Evolutionary conservation across 164 flowering plant species (phyloP), one percentile per base, ranked within the genome.

Genomic region (Dillenia turbinata): DNA sequence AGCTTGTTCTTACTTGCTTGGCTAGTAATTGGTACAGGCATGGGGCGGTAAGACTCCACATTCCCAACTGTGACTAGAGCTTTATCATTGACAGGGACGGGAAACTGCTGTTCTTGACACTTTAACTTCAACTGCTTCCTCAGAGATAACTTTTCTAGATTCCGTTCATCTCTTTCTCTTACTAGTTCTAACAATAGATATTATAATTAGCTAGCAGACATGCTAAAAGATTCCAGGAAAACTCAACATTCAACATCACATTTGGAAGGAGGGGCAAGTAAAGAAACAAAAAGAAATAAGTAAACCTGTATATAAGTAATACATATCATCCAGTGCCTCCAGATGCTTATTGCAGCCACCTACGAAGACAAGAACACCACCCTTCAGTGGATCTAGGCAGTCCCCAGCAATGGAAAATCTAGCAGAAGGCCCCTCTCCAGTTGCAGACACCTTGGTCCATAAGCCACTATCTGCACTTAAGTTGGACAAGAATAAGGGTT

Each of bases 391-490:
- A 78, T 88, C 92, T 78, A 95, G 79, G 70, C 83, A 76, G 59
- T 85, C 97, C 56, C 94, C 99, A 71, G 96, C 89, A 50, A 88
- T 83, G 58, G 99, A 88, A 76, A 95, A 95, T 77, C 99, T 81
- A 45, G 94, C 85, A 66, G 96, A 85, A 68, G 97, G 99, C 40
- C 88, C 97, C 64, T 75, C 78, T 8, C 97, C 93, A 9, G 66
- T 59, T 44, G 88, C 69, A 17, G 61, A 15, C 56, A 88, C 70
- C 76, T 84, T 89, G 59, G 84, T 81, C 97, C 99, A 95, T 24
- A 79, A 5, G 56, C 86, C 89, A 53, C 79, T 83, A 44, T 91
- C 99, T 95, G 78, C 77, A 69, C 3, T 33, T 33, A 33, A 33
- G 7, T 33, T 33, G 40, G 40, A 33, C 40, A 33, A 33, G 40